phyloP scores from a whole-genome alignment of 768 basidiomycete genomes.

The Sutorius australiensis region DNA sequence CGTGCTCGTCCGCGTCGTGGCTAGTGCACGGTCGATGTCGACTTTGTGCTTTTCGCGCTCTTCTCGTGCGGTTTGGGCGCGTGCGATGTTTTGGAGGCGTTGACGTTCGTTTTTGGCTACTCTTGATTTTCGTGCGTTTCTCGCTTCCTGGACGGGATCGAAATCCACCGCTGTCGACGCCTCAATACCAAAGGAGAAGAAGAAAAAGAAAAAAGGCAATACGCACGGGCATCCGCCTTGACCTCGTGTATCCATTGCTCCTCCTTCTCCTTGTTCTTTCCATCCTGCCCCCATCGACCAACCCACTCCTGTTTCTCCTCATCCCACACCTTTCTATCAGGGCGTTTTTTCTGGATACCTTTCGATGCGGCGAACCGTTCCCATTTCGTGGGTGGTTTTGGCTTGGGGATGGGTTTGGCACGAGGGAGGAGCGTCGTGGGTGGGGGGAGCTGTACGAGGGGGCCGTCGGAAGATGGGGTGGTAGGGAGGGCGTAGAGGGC shows the following conservation, averaged over 20 bases:
- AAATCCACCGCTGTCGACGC: slow-evolving; percentile 59
- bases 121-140: slow-evolving; percentile 75
- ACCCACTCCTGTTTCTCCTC: slow-evolving; percentile 95
- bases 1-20: slow-evolving; percentile 76
- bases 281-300: slow-evolving; percentile 81
- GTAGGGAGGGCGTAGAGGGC: slow-evolving; percentile 83
- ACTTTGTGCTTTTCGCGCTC: slow-evolving; percentile 54
- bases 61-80: slow-evolving; percentile 39
- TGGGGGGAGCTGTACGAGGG: slow-evolving; percentile 74
- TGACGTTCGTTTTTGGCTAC: slow-evolving; percentile 84
- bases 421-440: slow-evolving; percentile 79
- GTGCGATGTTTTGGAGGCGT: slow-evolving; percentile 64
- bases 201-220: not conserved
- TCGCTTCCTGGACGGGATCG: slow-evolving; percentile 74
- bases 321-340: slow-evolving; percentile 86
- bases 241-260: slow-evolving; percentile 92
- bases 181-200: not conserved
- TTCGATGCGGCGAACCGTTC: slow-evolving; percentile 92
- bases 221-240: slow-evolving; percentile 77
- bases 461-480: slow-evolving; percentile 70
- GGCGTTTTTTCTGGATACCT: slow-evolving; percentile 79
- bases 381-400: slow-evolving; percentile 94
- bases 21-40: slow-evolving; percentile 73
- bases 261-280: slow-evolving; percentile 86
- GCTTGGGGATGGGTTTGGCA: slow-evolving; percentile 89